Base-by-base conservation (phyloP, 768 basidiomycete genomes). In the Boletellus sp. region DNA sequence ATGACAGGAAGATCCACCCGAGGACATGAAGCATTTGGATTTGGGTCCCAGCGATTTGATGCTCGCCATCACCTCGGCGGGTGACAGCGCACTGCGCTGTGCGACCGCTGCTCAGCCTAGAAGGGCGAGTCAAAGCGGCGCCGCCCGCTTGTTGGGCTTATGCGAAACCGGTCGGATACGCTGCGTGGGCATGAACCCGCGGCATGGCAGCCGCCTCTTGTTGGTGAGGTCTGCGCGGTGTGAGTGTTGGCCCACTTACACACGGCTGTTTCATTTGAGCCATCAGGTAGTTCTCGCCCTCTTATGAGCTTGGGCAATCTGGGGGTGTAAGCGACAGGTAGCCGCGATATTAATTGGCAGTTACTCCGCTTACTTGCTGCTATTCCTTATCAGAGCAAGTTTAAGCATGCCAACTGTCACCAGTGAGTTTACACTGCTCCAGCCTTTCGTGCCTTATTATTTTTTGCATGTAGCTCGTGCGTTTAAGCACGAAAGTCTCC, bases 131-230 rank as follows among this genome's bases (percentile, higher is more conserved):
- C n/a, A n/a, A n/a, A n/a, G n/a, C n/a, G n/a, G n/a, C n/a, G n/a
- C n/a, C 24, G 8, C 26, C 22, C 15, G 6, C 55, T 52, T 10
- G 28, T 46, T 20, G 32, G 6, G 26, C 39, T 54, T 1, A 52
- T 20, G 6, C 12, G 6, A 23, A 15, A 15, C n/a, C 11, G 17
- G 16, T 41, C 42, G 76, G 72, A 81, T 86, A 26, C 85, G 87
- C 51, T 80, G 80, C 45, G 86, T 87, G 47, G 87, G 87, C 65
- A 78, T 87, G 78, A 87, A 87, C 63, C 83, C 84, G 3, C 79
- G 74, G 70, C 77, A 58, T 8, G 60, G 41, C 13, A 20, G 28
- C 36, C 31, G 28, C n/a, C 8, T 10, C 15, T 42, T 31, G 12
- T 12, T n/a, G 23, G 4, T 5, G 3, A 40, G 32, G 1, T 39